Conservation (phyloP, 78 protist species). For the Acrasis kona region DNA sequence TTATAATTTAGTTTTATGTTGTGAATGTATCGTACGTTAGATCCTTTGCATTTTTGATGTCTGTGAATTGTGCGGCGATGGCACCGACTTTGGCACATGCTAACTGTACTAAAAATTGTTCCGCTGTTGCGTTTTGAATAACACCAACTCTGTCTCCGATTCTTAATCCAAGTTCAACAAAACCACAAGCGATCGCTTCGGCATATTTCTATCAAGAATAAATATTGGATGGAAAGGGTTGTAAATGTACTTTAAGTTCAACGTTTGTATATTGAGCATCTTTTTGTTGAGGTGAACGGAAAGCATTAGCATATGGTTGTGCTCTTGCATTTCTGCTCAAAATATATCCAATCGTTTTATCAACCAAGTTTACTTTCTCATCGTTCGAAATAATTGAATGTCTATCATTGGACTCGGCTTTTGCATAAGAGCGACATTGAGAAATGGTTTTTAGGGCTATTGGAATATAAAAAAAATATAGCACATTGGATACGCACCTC, state of each 20-base stretch:
- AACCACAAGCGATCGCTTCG: slow-evolving; percentile 24
- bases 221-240: background rate
- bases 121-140: slow-evolving; percentile 9
- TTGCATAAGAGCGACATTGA: no score
- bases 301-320: background rate
- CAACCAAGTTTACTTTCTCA: background rate
- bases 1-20: background rate
- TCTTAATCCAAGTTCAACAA: slow-evolving; percentile 13
- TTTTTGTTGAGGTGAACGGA: background rate
- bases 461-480: no score
- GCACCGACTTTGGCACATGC: slow-evolving; percentile 32
- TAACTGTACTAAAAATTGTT: background rate
- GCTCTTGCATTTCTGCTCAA: background rate
- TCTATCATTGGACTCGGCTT: no score
- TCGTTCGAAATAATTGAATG: no score
- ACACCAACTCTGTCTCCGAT: slow-evolving; percentile 15
- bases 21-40: background rate
- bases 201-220: slow-evolving; percentile 6
- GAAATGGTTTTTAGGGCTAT: no score
- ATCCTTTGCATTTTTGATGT: background rate
- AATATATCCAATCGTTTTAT: background rate
- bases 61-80: background rate
- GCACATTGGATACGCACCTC: no score
- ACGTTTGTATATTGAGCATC: no score
- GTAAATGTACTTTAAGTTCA: no score